phyloP scores from a whole-genome alignment of 495 filamentous ascomycete genomes.

The Neurospora sp. region DNA sequence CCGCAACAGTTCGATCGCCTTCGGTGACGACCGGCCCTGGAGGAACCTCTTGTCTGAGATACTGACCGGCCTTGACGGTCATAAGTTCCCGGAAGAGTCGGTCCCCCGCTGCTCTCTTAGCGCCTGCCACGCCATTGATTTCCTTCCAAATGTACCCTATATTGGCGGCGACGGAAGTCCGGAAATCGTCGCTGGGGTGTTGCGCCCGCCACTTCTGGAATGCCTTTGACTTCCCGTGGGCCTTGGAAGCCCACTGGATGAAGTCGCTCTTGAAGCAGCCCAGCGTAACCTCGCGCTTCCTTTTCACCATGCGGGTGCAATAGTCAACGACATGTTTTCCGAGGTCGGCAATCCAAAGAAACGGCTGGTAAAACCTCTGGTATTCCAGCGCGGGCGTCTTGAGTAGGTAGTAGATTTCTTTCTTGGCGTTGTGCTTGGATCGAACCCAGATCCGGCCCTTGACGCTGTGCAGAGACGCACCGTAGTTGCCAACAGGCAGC shows the following conservation, averaged over 20 bases:
- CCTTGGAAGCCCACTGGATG: slow-evolving; percentile 36
- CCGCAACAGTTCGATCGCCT: slow-evolving; percentile 1
- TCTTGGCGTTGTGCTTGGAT: slow-evolving; percentile 25
- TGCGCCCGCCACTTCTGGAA: slow-evolving; percentile 41
- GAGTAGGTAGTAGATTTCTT: slow-evolving; percentile 52
- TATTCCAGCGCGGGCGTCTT: slow-evolving; percentile 47
- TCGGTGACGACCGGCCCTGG: not conserved
- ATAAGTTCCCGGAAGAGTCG: slow-evolving; percentile 35
- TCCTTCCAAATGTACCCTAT: slow-evolving; percentile 56
- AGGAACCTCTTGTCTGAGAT: slow-evolving; percentile 8
- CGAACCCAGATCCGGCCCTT: slow-evolving; percentile 51
- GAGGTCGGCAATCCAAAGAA: slow-evolving; percentile 57
- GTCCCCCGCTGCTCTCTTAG: slow-evolving; percentile 19
- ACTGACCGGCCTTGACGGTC: not conserved
- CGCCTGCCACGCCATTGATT: slow-evolving; percentile 26
- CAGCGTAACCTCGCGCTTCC: slow-evolving; percentile 30
- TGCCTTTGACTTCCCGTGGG: slow-evolving; percentile 23
- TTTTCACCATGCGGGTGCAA: slow-evolving; percentile 22
- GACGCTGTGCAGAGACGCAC: slow-evolving; percentile 33
- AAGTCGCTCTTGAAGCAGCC: slow-evolving; percentile 46
- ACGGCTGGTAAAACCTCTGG: slow-evolving; percentile 43
- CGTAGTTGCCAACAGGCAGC: slow-evolving; percentile 59
- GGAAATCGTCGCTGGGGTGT: slow-evolving; percentile 45
- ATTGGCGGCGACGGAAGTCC: slow-evolving; percentile 43
- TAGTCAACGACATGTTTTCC: slow-evolving; percentile 61